Evolutionary conservation across 2,329 filamentous ascomycete genomes (phyloP), one percentile per base, ranked within the genome.

Genomic region (Verticillium isaacii): DNA sequence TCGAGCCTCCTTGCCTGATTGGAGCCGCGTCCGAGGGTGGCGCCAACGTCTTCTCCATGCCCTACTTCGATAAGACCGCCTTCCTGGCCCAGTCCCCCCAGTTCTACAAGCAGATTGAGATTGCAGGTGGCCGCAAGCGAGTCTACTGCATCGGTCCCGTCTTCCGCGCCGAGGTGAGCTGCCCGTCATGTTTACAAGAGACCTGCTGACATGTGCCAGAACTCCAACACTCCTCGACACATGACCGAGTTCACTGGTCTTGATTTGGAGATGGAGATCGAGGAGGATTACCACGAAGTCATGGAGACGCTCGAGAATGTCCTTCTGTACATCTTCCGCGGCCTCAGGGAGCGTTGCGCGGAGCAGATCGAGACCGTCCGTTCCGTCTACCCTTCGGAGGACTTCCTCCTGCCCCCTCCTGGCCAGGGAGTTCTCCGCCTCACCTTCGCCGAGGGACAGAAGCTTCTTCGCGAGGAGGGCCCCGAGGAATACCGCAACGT

Each of bases 1-100:
- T 97, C 71, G 92, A 97, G 74, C 91, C 93, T 2, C 93, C 95
- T 11, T 94, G 93, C 74, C 82, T 99, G 54, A 91, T 96, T 61
- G 93, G 90, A 58, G 90, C 94, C 15, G 91, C 95, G 5, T 95
- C 92, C 4, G 95, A 99, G 78, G 94, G 95, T 70, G 95, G 95
- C 66, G 88, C 88, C 68, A 96, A 94, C 73, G 94, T 98, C 50
- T 98, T 99, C 76, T 84, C 89, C 69, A 82, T 98, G 68, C 88
- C 89, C 54, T 98, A 98, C 78, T 98, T 98, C 75, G 91, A 90
- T 67, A 86, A 89, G 71, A 86, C 89, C 66, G 94, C 92, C 1
- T 95, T 82, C 73, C 82, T 95, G 23, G 91, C 91, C 6, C 91
- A 93, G 74, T 90, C 86, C 6, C 92, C 91, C 6, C 91, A 95